Evolutionary conservation across 768 basidiomycete genomes (phyloP).

Genomic region (Lactarius vividus): DNA sequence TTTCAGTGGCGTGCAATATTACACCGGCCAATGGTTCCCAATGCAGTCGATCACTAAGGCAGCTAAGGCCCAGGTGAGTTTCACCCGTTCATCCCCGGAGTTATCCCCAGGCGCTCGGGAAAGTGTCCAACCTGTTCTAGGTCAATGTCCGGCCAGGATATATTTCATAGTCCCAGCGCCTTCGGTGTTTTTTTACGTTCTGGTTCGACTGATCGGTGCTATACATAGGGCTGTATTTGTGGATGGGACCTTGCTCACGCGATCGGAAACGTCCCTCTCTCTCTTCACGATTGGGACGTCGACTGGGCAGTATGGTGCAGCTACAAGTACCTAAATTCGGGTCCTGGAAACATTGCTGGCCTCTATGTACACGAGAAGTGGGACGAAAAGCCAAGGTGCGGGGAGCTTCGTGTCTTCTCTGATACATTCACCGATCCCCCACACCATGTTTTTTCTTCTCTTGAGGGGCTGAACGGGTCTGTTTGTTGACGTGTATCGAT

Average conservation of each 20-base stretch:
- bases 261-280: constrained; percentile 86
- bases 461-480: constrained; percentile 3
- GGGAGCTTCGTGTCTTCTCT: constrained; percentile 17
- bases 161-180: constrained; percentile 25
- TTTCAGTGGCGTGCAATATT: constrained; percentile 94
- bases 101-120: constrained; percentile 3
- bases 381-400: constrained; percentile 68
- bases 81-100: neutral
- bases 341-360: constrained; percentile 96
- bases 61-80: constrained; percentile 71
- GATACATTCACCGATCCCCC: constrained; percentile 6
- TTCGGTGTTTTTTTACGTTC: constrained; percentile 18
- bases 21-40: constrained; percentile 94
- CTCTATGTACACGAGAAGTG: constrained; percentile 85
- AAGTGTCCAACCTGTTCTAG: neutral
- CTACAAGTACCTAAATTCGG: constrained; percentile 97
- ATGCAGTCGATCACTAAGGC: constrained; percentile 81
- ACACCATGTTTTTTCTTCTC: constrained; percentile 9
- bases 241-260: constrained; percentile 98
- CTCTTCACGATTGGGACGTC: constrained; percentile 88
- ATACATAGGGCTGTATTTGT: constrained; percentile 80
- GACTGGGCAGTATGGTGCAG: constrained; percentile 99
- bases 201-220: constrained; percentile 23
- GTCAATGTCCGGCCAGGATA: constrained; percentile 1
- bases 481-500: constrained; percentile 17